Evolutionary conservation across 2,329 filamentous ascomycete species (phyloP), one percentile per base, ranked within the genome.

Genomic region (Graphilbum ipis-grandicollis): DNA sequence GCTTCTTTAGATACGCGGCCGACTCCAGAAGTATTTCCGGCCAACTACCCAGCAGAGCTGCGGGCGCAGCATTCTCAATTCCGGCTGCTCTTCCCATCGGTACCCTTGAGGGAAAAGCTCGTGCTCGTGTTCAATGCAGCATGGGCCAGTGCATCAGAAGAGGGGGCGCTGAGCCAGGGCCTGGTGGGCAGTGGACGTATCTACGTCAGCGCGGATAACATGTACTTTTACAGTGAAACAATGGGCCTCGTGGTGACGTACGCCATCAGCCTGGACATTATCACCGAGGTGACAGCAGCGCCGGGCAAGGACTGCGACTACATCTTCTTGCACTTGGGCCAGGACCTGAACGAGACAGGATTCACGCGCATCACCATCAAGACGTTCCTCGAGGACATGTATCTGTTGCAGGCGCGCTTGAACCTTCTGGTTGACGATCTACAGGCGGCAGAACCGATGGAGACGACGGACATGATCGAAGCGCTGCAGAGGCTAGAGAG

Each of bases 161-260:
- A 59, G 15, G 52, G 55, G n/a, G 57, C 60, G 8, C 54, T 56
- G 4, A 55, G 51, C 37, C 58, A 59, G 14, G 54, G 51, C 42
- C 83, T 96, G 46, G 58, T 64, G 18, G 68, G 68, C 15, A 69
- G 69, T 38, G 70, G 90, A 1, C 74, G 90, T 37, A 75, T 93
- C 19, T 98, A 92, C 53, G 76, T 93, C 41, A 96, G 88, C 1
- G 68, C 78, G 0, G 75, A 79, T 43, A 80, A 86, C 44, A 75
- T 98, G 53, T 96, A 93, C 55, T 96, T 98, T 52, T 98, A 94
- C 57, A 92, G 86, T 48, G 81, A 96, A 50, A 82, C 94, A 51
- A 75, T 94, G 53, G 90, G 90, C 6, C 67, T 98, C 6, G 79
- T 96, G 1, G 66, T 93, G 26, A 81, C 88, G 1, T 88, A 85